Base-by-base conservation (phyloP, 148 eudicot genomes). In the Salicornia ramosissima region DNA sequence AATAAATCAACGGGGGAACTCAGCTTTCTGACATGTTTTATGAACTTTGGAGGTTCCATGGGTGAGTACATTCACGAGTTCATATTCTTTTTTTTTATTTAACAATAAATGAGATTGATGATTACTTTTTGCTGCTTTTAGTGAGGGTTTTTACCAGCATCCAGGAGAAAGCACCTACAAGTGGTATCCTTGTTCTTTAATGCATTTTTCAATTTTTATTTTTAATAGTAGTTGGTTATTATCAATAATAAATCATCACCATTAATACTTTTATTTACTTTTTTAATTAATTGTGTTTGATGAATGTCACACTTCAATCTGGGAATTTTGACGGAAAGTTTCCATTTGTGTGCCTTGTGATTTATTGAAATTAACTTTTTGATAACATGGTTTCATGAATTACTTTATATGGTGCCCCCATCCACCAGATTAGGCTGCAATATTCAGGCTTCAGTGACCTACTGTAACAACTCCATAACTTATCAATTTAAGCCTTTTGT, bases 91-190 rank as follows among this genome's bases (percentile, higher is more conserved):
- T 49, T 14, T 9, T 25, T 22, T 34, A 29, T 21, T 53, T 49
- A 8, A 19, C 57, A 57, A 54, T 15, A 43, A 47, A 26, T 72
- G n/a, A 54, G 61, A 43, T 79, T 6, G 13, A 31, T 40, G 47
- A 54, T 54, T 57, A 0, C 62, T 36, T 33, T 52, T 55, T 69
- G 46, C 40, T 83, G 39, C 72, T 70, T 71, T 80, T 79, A 94
- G 98, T 88, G 71, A 80, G 98, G 81, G 96, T 94, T 43, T 94
- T 94, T 46, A 94, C 98, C 82, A 94, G 98, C 86, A 64, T 83
- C 46, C 98, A 94, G 84, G 98, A 94, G 80, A 87, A 83, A 64
- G 98, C 97, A 63, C 98, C 98, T 51, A 81, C 82, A 70, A 94
- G 84, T 78, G 97, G 98, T 94, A 94, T 75, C 75, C 80, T 82